phyloP scores from a whole-genome alignment of 2,329 filamentous ascomycete genomes.

The Saccharata proteae region DNA sequence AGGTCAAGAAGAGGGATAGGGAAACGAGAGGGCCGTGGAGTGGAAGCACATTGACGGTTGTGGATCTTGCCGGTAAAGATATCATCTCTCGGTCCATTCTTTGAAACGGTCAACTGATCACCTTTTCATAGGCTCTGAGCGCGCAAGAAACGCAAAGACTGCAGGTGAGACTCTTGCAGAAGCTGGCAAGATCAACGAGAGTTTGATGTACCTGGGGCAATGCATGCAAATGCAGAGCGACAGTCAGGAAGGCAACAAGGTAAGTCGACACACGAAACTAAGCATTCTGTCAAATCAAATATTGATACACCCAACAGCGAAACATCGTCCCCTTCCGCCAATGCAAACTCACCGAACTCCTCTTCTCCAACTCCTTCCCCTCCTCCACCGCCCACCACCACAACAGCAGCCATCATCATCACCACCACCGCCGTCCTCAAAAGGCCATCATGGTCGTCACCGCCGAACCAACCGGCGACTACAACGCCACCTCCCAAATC shows the following conservation, averaged over 20 bases:
- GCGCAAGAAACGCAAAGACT: constrained; percentile 86
- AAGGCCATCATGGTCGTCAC: constrained; percentile 94
- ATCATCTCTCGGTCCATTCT: constrained; percentile 3
- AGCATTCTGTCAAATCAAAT: too few relatives aligned
- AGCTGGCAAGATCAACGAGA: constrained; percentile 97
- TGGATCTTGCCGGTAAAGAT: constrained; percentile 66
- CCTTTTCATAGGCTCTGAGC: constrained; percentile 53
- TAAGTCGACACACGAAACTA: constrained; percentile 24
- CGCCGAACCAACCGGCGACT: constrained; percentile 83
- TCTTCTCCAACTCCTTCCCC: constrained; percentile 39
- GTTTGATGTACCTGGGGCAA: constrained; percentile 94
- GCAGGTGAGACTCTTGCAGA: constrained; percentile 85
- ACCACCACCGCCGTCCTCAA: constrained; percentile 55
- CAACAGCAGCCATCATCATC: too few relatives aligned
- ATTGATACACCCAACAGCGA: constrained; percentile 10
- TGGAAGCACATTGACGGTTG: constrained; percentile 71
- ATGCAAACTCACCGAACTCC: constrained; percentile 41
- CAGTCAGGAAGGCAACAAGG: constrained; percentile 60
- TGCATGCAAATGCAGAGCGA: constrained; percentile 93
- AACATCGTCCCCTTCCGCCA: constrained; percentile 60
- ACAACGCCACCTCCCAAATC: constrained; percentile 94
- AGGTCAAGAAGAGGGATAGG: constrained; percentile 70
- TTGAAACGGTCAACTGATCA: constrained; percentile 12
- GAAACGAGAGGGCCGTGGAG: constrained; percentile 53
- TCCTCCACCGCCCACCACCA: constrained; percentile 29